Evolutionary conservation across 2,329 filamentous ascomycete species (phyloP), one percentile per base, ranked within the genome.

Genomic region (Trichoderma citrinoviride): DNA sequence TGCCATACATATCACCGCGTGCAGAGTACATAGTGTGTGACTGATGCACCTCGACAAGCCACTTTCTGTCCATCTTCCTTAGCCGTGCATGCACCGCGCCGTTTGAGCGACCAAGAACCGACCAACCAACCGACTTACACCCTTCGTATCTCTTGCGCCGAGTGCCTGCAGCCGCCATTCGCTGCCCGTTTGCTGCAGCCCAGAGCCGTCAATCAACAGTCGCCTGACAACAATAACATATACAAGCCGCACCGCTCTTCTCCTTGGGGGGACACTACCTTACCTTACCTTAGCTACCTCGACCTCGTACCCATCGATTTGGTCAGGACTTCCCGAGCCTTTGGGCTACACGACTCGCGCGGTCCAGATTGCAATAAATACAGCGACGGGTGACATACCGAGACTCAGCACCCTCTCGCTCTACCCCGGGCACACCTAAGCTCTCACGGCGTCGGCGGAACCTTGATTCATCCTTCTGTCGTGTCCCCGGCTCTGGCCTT

Each of bases 81-180:
- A 64, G 62, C 62, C 54, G 54, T 65, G 62, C 62, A 54, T 63
- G 50, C 61, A 44, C 44, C 55, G n/a, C 57, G 55, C 56, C 46
- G 29, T 37, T 54, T 62, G 58, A 54, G 58, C 23, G 47, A 62
- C 58, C 58, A 46, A 50, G 47, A 53, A 54, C 33, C 58, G 57
- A 50, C 58, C 61, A 50, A 62, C 64, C 64, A 68, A 65, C 68
- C 43, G 66, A 67, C 67, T 68, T 69, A 68, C 64, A 68, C 68
- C 64, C 62, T 66, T 46, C 33, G 15, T 50, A 29, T 55, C 58
- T 54, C 55, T 53, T n/a, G 37, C 54, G 21, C 54, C 55, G n/a
- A 58, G 41, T 33, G 41, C 27, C 43, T 33, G 27, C 41, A 46
- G 25, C 43, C 47, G 47, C 40, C 58, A 52, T 61, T 63, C 52